Conservation (phyloP, 1,284 basidiomycete species). For the Takashimella tepidaria region DNA sequence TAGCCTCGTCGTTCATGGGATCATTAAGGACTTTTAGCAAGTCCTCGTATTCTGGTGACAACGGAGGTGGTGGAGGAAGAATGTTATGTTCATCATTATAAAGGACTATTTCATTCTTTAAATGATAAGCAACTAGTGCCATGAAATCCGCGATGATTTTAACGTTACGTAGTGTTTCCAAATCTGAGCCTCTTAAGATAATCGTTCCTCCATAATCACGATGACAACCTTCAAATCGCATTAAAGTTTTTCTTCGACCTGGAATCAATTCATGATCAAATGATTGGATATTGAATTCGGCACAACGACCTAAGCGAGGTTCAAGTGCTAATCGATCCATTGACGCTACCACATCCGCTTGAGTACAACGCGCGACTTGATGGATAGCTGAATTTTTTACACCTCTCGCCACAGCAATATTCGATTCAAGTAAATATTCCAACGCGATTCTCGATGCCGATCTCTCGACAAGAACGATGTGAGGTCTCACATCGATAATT, state of each 20-base stretch:
- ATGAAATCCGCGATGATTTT: slow-evolving; percentile 91
- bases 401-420: slow-evolving; percentile 83
- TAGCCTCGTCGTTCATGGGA: not conserved
- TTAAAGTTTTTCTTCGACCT: slow-evolving; percentile 85
- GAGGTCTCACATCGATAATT: slow-evolving; percentile 83
- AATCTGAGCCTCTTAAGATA: slow-evolving; percentile 81
- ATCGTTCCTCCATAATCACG: slow-evolving; percentile 91
- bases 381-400: slow-evolving; percentile 85
- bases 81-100: slow-evolving; percentile 91
- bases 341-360: slow-evolving; percentile 89
- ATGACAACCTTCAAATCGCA: slow-evolving; percentile 94
- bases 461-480: slow-evolving; percentile 87
- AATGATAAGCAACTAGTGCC: slow-evolving; percentile 75
- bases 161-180: slow-evolving; percentile 70
- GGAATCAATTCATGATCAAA: slow-evolving; percentile 90
- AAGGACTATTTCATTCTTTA: slow-evolving; percentile 89
- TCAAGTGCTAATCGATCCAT: slow-evolving; percentile 91
- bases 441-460: slow-evolving; percentile 88
- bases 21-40: slow-evolving; percentile 27
- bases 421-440: slow-evolving; percentile 78
- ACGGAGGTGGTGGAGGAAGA: slow-evolving; percentile 53
- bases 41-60: slow-evolving; percentile 34
- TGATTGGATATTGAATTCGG: slow-evolving; percentile 83
- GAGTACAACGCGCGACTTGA: slow-evolving; percentile 86
- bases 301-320: slow-evolving; percentile 83